Evolutionary conservation across 768 basidiomycete genomes (phyloP).

Genomic region (Paxillus involutus): DNA sequence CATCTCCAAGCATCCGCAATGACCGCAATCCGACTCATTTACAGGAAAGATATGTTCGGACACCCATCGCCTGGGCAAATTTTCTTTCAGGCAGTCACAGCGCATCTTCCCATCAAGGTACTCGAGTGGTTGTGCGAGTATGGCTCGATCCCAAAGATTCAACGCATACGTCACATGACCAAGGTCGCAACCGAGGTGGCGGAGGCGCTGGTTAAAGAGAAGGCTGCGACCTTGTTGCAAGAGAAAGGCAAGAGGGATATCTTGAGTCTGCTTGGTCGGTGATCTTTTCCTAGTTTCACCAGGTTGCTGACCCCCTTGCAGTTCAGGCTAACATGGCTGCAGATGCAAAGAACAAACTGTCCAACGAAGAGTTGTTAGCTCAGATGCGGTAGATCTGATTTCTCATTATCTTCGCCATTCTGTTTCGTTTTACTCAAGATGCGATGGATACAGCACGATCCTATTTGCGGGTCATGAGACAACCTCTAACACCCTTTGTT

Average conservation of each 20-base stretch:
- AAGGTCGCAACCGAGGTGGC: background rate
- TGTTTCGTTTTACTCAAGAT: background rate
- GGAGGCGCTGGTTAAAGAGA: slow-evolving; percentile 10
- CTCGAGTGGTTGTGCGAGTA: slow-evolving; percentile 37
- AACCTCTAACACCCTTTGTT: slow-evolving; percentile 55
- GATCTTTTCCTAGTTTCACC: background rate
- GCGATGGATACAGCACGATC: slow-evolving; percentile 36
- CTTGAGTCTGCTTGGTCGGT: slow-evolving; percentile 39
- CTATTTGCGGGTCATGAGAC: slow-evolving; percentile 60
- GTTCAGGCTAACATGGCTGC: slow-evolving; percentile 31
- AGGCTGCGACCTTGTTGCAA: slow-evolving; percentile 8
- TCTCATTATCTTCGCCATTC: background rate
- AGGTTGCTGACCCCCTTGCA: background rate
- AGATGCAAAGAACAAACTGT: slow-evolving; percentile 23
- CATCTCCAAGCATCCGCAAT: background rate
- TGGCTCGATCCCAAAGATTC: slow-evolving; percentile 16
- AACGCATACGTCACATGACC: slow-evolving; percentile 1
- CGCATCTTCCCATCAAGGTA: slow-evolving; percentile 29
- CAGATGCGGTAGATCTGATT: slow-evolving; percentile 18
- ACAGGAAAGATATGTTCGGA: slow-evolving; percentile 7
- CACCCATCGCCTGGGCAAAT: slow-evolving; percentile 16
- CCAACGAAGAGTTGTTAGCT: slow-evolving; percentile 8
- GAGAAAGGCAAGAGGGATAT: slow-evolving; percentile 6
- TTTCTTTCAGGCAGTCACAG: slow-evolving; percentile 31
- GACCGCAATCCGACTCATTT: background rate